A percentile compares a stretch with the other conserved stretches of the same genome.
phyloP scores from a whole-genome alignment of 805 yeast genomes.

The Myxozyma mucilagina region DNA sequence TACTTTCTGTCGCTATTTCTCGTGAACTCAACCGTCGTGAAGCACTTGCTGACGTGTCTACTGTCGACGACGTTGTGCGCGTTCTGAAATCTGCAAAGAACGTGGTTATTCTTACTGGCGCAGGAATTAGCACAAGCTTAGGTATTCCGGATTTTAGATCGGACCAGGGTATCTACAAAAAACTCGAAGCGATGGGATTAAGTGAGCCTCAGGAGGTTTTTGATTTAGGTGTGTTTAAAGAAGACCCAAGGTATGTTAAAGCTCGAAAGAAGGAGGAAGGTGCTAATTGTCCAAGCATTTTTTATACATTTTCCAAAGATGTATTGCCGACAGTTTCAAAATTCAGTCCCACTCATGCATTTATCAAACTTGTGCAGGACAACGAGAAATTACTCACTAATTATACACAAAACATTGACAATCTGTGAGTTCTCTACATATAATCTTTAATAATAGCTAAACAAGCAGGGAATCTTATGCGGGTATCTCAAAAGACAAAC shows the following conservation, averaged over 20 bases:
- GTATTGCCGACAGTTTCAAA: slow-evolving; percentile 67
- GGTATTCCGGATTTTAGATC: slow-evolving; percentile 95
- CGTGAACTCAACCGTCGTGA: slow-evolving; percentile 59
- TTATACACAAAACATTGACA: slow-evolving; percentile 90
- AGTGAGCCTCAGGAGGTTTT: slow-evolving; percentile 91
- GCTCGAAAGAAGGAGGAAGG: background rate
- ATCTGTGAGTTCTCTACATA: slow-evolving; percentile 53
- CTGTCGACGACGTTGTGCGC: slow-evolving; percentile 58
- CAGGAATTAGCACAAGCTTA: slow-evolving; percentile 85
- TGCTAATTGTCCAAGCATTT: slow-evolving; percentile 46
- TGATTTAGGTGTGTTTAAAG: slow-evolving; percentile 65
- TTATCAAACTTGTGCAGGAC: slow-evolving; percentile 70
- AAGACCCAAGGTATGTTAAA: slow-evolving; percentile 56
- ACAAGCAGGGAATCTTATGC: slow-evolving; percentile 47
- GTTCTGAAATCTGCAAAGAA: slow-evolving; percentile 57
- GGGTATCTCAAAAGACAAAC: slow-evolving; percentile 63
- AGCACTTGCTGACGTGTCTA: slow-evolving; percentile 54
- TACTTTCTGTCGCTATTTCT: slow-evolving; percentile 56
- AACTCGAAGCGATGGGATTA: slow-evolving; percentile 64
- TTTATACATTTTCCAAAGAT: slow-evolving; percentile 83
- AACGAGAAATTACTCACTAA: slow-evolving; percentile 76
- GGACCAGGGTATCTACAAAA: slow-evolving; percentile 77
- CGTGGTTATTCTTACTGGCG: slow-evolving; percentile 81
- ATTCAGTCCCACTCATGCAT: slow-evolving; percentile 78
- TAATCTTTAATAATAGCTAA: background rate